These are phyloP conservation scores for Dujonia santamariae DNA, from an alignment of 1,139 yeast species.

Conservation along the genomic window DNA sequence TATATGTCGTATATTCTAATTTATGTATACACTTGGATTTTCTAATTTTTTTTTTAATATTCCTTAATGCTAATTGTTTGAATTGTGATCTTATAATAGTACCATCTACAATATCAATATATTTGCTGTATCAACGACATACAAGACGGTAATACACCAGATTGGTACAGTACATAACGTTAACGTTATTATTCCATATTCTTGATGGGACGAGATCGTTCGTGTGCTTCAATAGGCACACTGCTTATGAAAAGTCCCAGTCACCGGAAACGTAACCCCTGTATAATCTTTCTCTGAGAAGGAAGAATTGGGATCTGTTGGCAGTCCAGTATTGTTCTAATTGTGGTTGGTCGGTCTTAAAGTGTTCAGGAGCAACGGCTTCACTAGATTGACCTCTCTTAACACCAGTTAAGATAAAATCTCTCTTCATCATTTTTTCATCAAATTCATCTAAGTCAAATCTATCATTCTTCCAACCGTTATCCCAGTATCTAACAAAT, in stretches of 20 bases:
- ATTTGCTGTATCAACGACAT: too few relatives aligned
- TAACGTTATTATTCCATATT: too few relatives aligned
- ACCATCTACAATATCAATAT: too few relatives aligned
- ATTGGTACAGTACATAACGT: too few relatives aligned
- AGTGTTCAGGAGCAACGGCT: slow-evolving; percentile 72
- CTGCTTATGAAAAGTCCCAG: slow-evolving; percentile 40
- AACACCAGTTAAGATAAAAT: slow-evolving; percentile 70
- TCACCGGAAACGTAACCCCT: slow-evolving; percentile 48
- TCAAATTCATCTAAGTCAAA: slow-evolving; percentile 46
- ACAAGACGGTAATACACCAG: too few relatives aligned
- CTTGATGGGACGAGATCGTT: too few relatives aligned
- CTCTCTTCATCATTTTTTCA: slow-evolving; percentile 63
- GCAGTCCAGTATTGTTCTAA: slow-evolving; percentile 47
- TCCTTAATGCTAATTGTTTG: too few relatives aligned
- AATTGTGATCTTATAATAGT: too few relatives aligned
- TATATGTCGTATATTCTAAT: too few relatives aligned
- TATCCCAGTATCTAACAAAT: slow-evolving; percentile 48
- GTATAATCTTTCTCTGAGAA: slow-evolving; percentile 48
- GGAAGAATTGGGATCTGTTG: slow-evolving; percentile 48
- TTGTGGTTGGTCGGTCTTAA: slow-evolving; percentile 35
- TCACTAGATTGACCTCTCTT: slow-evolving; percentile 67
- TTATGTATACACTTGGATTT: too few relatives aligned
- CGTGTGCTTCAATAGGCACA: too few relatives aligned
- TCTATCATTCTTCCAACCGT: slow-evolving; percentile 51
- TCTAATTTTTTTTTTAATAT: too few relatives aligned